Evolutionary conservation across 2,329 filamentous ascomycete species (phyloP), one percentile per base, ranked within the genome.

Genomic region (Fusarium vanettenii): DNA sequence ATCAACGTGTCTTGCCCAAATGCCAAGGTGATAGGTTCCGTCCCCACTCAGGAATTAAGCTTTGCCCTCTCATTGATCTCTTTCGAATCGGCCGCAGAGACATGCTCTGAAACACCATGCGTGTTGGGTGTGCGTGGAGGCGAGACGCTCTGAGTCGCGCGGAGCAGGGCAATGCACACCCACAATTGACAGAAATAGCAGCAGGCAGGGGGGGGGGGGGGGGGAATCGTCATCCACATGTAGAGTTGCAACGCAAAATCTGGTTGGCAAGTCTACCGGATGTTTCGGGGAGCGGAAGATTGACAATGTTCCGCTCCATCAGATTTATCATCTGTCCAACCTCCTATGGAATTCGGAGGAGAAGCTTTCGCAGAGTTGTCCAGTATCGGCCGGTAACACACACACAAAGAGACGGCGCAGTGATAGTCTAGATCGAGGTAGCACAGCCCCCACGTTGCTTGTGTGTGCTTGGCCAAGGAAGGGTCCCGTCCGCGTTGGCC

Each of bases 51-150:
- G 16, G 62, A 50, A 37, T 43, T 60, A 67, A 50, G 50, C 59
- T 39, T 20, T 69, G 45, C 45, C 33, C 35, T 67, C 63, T 33
- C 59, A 33, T 52, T 62, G 39, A 62, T 56, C 14, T 60, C 37
- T 25, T 25, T 16, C 22, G 22, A 25, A 60, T 31, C 27, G 48
- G 45, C 55, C 50, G 50, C 33, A 70, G 60, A 60, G 73, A 67
- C 62, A 70, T 70, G 59, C 35, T 56, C 62, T 74, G 72, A 74
- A 74, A 74, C 72, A 73, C 61, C 59, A 73, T 48, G 43, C 60
- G 37, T 43, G 33, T 27, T 59, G 68, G 14, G 57, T 60, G 50
- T 72, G 70, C 27, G 62, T 62, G 62, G 64, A 68, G 70, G 64
- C 69, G 52, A 71, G 37, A 61, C 55, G 50, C 61, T 66, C 72